These are phyloP conservation scores for Colletotrichum somersetense DNA, from an alignment of 2,329 filamentous ascomycete species.

Conservation along the genomic window DNA sequence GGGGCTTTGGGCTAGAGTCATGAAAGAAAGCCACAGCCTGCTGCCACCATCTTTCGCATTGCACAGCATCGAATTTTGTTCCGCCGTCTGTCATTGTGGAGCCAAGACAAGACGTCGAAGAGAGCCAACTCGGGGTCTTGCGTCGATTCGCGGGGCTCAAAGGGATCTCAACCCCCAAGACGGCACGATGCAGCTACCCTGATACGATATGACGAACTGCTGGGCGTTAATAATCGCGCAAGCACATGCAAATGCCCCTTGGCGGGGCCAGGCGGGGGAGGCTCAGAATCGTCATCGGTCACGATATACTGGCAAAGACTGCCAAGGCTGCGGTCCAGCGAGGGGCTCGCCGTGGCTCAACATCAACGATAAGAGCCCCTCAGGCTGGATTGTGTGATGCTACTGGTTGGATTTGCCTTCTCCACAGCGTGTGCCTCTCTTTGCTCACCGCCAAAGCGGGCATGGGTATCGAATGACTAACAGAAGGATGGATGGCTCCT, in stretches of 20 bases:
- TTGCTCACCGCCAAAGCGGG: constrained; percentile 32
- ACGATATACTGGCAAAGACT: background rate
- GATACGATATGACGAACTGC: constrained; percentile 3
- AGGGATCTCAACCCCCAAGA: background rate
- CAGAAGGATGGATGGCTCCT: background rate
- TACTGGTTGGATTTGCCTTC: constrained; percentile 6
- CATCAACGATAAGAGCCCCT: constrained; percentile 1
- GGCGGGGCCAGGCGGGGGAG: background rate
- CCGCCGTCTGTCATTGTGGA: background rate
- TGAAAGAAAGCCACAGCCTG: background rate
- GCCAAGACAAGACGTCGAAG: constrained; percentile 4
- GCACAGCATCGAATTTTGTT: constrained; percentile 14
- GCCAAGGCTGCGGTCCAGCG: background rate
- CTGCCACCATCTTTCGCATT: constrained; percentile 34
- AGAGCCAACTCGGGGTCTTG: constrained; percentile 3
- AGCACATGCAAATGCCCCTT: constrained; percentile 9
- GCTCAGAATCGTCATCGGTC: constrained; percentile 27
- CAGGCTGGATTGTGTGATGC: background rate
- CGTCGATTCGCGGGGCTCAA: constrained; percentile 6
- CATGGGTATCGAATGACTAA: constrained; percentile 15
- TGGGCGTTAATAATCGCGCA: background rate
- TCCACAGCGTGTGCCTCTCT: constrained; percentile 7
- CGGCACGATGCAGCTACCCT: constrained; percentile 3
- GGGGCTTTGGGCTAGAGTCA: background rate
- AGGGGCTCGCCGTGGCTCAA: constrained; percentile 9